Conservation (phyloP, 352 stramenopile genomes). For the Phytopythium chamaehyphon region DNA sequence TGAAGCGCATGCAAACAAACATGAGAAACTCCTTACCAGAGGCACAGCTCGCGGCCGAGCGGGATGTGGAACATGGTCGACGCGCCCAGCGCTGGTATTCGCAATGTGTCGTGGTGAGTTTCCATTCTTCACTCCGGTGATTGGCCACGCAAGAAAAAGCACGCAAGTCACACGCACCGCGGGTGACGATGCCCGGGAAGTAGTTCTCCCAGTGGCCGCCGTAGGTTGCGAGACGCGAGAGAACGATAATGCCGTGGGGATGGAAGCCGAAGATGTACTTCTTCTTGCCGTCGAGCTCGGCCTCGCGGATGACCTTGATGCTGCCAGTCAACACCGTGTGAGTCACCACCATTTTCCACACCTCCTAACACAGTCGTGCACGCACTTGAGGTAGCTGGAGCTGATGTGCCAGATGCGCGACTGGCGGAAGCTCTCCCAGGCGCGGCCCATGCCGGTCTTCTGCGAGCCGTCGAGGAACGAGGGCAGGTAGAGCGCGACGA, state of each 20-base stretch:
- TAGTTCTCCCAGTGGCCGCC: slow-evolving; percentile 67
- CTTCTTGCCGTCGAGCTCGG: slow-evolving; percentile 53
- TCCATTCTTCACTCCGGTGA: too few relatives aligned
- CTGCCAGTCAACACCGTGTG: slow-evolving; percentile 4
- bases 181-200: slow-evolving; percentile 52
- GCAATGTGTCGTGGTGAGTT: too few relatives aligned
- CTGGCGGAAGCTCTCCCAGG: slow-evolving; percentile 45
- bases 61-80: slow-evolving; percentile 74
- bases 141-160: too few relatives aligned
- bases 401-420: slow-evolving; percentile 46
- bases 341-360: not conserved
- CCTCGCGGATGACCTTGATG: slow-evolving; percentile 61
- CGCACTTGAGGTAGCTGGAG: slow-evolving; percentile 42
- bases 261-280: slow-evolving; percentile 78
- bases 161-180: slow-evolving; percentile 23
- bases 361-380: not conserved
- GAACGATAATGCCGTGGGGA: slow-evolving; percentile 70
- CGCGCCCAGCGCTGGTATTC: slow-evolving; percentile 44
- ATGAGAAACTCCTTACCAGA: slow-evolving; percentile 30
- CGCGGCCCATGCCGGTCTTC: slow-evolving; percentile 41
- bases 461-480: slow-evolving; percentile 58
- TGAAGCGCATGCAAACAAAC: not conserved
- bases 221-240: slow-evolving; percentile 66
- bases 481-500: slow-evolving; percentile 57
- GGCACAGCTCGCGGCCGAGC: slow-evolving; percentile 54